Percentiles rank a stretch among this genome's conserved stretches.
phyloP scores from a whole-genome alignment of 2,329 filamentous ascomycete genomes.

The Fusarium scirpi region DNA sequence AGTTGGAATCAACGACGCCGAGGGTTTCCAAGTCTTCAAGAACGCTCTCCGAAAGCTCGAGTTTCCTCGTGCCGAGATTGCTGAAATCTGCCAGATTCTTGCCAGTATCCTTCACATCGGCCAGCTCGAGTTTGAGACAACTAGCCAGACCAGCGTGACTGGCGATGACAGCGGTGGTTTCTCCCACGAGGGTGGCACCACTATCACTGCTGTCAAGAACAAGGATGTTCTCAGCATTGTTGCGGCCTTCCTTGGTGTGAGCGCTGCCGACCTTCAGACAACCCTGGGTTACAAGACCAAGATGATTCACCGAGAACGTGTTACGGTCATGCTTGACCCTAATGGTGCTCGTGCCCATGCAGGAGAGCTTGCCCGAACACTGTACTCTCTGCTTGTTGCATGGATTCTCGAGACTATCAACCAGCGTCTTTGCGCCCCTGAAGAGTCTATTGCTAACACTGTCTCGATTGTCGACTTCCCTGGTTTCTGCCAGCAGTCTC shows the following conservation, averaged over 20 bases:
- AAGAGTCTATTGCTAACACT: slow-evolving; percentile 92
- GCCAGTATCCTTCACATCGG: slow-evolving; percentile 97
- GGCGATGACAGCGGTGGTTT: slow-evolving; percentile 96
- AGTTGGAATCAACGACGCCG: slow-evolving; percentile 94
- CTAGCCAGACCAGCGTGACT: slow-evolving; percentile 79
- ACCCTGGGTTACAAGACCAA: slow-evolving; percentile 97
- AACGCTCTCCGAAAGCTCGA: slow-evolving; percentile 93
- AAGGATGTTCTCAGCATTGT: slow-evolving; percentile 88
- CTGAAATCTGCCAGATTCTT: slow-evolving; percentile 94
- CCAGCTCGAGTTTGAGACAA: slow-evolving; percentile 91
- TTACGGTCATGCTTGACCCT: slow-evolving; percentile 98
- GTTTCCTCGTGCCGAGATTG: slow-evolving; percentile 92
- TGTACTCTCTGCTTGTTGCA: slow-evolving; percentile 93
- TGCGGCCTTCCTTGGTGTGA: slow-evolving; percentile 93
- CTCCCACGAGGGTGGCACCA: slow-evolving; percentile 92
- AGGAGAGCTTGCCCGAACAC: slow-evolving; percentile 90
- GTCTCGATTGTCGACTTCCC: slow-evolving; percentile 97
- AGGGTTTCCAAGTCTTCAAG: slow-evolving; percentile 98
- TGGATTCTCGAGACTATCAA: slow-evolving; percentile 96
- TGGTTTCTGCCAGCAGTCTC: slow-evolving; percentile 86
- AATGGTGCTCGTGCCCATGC: slow-evolving; percentile 90
- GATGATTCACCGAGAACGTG: slow-evolving; percentile 93
- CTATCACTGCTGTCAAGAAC: slow-evolving; percentile 89
- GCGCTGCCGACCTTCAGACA: slow-evolving; percentile 82
- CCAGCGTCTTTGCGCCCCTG: slow-evolving; percentile 85